Base-by-base conservation (phyloP, 805 yeast genomes). In the Kodamaea hsintzibuensis region DNA sequence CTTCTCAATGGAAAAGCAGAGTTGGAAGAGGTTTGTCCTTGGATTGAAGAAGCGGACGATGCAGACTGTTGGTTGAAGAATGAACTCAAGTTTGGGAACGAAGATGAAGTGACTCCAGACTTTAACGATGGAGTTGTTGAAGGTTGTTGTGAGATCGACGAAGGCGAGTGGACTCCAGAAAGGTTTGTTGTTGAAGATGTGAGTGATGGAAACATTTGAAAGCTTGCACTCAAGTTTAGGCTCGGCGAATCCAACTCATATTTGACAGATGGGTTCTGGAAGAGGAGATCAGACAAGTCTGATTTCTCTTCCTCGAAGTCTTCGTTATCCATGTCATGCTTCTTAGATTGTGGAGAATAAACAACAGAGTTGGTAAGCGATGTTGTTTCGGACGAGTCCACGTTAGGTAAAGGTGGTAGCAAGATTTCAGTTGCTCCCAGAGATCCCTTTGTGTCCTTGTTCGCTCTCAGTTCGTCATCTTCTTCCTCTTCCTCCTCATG, bases 241-340 rank as follows among this genome's bases (percentile, higher is more conserved):
- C 64, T 62, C 47, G 60, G 68, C 50, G 60, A 62, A 55, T 69
- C 72, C 53, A 67, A 55, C 47, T 63, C 72, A 52, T 62, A 67
- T 51, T 60, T 62, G 25, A 61, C 60, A 25, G 52, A 51, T 12
- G 52, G 53, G 49, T 52, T 49, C n/a, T 54, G 51, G 16, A 46
- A 47, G 45, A 55, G 51, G 43, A 49, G 27, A 38, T 51, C 58
- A 12, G 45, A 49, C 46, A 43, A 49, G 47, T 48, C 59, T 17
- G 50, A 30, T 42, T 38, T 40, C 38, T 48, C 53, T 5, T 33
- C 42, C 13, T 43, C 46, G 40, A 18, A 27, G 46, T 40, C 46
- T 13, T 33, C 33, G 27, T 25, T 9, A 12, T 48, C 51, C 4
- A 17, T 14, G 25, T 40, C 38, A 3, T 9, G 17, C 7, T 48